Evolutionary conservation across 78 protist genomes (phyloP).

Genomic region (Diacronema lutheri): DNA sequence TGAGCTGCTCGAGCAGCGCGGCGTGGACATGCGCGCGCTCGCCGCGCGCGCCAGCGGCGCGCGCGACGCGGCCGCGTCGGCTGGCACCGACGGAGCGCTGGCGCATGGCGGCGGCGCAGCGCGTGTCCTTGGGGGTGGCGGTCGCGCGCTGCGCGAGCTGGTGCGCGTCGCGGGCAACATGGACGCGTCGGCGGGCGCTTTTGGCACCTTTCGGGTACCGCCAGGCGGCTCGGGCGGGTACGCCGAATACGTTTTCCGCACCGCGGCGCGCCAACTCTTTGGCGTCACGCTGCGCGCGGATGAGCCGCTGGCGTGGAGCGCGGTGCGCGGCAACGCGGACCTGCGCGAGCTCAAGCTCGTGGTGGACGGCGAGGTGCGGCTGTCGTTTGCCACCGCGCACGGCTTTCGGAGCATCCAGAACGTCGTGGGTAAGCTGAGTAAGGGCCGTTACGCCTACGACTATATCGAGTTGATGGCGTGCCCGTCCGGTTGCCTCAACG

Average conservation of each 20-base stretch:
- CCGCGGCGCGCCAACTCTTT: constrained; percentile 73
- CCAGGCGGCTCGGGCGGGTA: constrained; percentile 80
- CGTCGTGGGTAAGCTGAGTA: constrained; percentile 73
- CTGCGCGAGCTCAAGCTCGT: not conserved
- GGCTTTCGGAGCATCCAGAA: constrained; percentile 94
- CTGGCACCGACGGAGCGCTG: not conserved
- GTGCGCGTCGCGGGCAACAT: no score
- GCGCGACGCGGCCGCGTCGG: no score
- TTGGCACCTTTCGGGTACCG: not conserved
- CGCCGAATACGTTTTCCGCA: constrained; percentile 53
- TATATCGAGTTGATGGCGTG: constrained; percentile 89
- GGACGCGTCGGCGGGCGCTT: no score
- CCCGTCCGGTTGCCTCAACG: constrained; percentile 71
- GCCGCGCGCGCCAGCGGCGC: no score
- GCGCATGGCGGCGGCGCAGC: no score
- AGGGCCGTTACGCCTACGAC: constrained; percentile 34
- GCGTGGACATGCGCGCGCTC: not conserved
- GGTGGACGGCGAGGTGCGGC: constrained; percentile 26
- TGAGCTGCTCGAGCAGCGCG: constrained; percentile 45
- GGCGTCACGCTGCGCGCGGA: constrained; percentile 35
- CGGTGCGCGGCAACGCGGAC: constrained; percentile 27
- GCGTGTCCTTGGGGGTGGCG: no score
- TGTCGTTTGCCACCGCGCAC: constrained; percentile 64
- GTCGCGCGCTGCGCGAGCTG: no score
- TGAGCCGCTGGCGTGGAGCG: not conserved